phyloP scores from a whole-genome alignment of 108 stramenopile species.

The Pseudonitzschia pungens region DNA sequence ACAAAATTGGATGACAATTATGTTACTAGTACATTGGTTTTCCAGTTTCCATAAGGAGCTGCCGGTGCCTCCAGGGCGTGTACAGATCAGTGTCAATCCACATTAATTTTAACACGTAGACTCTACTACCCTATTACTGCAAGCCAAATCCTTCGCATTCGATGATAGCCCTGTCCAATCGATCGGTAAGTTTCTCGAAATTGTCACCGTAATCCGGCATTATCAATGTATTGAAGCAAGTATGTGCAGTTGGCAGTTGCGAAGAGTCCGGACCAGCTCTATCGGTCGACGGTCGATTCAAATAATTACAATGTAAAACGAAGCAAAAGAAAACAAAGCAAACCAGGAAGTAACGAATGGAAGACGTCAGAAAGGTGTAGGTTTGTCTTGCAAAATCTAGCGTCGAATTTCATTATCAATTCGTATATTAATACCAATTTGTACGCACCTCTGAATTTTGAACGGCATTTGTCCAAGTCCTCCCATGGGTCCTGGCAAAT shows the following conservation, averaged over 20 bases:
- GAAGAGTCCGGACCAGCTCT: constrained; percentile 87
- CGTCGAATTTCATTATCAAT: too few relatives aligned
- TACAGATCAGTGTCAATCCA: too few relatives aligned
- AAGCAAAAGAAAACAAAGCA: constrained; percentile 1
- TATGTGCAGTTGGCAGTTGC: constrained; percentile 87
- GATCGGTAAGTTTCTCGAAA: constrained; percentile 55
- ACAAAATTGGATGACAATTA: too few relatives aligned
- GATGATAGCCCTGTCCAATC: constrained; percentile 61
- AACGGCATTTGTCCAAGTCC: constrained; percentile 85
- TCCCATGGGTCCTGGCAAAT: constrained; percentile 76
- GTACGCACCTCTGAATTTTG: constrained; percentile 68
- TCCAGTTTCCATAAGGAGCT: too few relatives aligned
- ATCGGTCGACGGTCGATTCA: neutral
- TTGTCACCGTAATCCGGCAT: constrained; percentile 65
- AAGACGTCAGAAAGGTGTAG: too few relatives aligned
- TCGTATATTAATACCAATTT: neutral
- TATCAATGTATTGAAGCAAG: constrained; percentile 90
- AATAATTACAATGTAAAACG: too few relatives aligned
- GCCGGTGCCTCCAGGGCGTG: too few relatives aligned
- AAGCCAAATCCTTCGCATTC: constrained; percentile 87
- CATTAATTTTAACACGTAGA: neutral
- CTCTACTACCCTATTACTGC: constrained; percentile 17
- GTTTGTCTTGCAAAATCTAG: too few relatives aligned
- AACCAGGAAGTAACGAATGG: neutral
- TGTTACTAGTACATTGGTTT: too few relatives aligned